phyloP scores from a whole-genome alignment of 331 rosid species.

The Telfairia occidentalis region DNA sequence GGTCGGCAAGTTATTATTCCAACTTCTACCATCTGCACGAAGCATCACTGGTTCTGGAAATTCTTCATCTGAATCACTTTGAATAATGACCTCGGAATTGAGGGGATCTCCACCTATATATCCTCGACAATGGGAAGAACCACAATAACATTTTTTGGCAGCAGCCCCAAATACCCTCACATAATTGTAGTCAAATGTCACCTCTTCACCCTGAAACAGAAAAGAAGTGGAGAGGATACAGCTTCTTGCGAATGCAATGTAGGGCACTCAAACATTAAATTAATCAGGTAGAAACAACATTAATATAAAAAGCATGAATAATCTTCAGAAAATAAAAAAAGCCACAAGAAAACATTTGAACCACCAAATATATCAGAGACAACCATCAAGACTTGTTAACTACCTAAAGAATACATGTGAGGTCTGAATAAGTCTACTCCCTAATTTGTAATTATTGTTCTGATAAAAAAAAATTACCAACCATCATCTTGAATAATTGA shows the following conservation, averaged over 20 bases:
- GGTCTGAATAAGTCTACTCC: background rate
- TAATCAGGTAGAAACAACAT: background rate
- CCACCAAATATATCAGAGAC: background rate
- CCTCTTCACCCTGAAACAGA: slow-evolving; percentile 81
- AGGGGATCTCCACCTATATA: slow-evolving; percentile 89
- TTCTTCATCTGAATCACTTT: slow-evolving; percentile 96
- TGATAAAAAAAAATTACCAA: background rate
- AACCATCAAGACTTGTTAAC: background rate
- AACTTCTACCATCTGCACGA: slow-evolving; percentile 30
- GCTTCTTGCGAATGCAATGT: background rate
- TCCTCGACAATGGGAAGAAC: slow-evolving; percentile 72
- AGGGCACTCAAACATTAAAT: background rate
- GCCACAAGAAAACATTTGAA: background rate
- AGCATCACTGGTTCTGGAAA: slow-evolving; percentile 74
- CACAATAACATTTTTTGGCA: slow-evolving; percentile 90
- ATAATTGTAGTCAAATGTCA: slow-evolving; percentile 97
- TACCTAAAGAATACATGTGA: background rate
- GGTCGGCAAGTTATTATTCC: slow-evolving; percentile 16
- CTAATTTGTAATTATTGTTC: background rate
- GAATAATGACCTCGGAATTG: slow-evolving; percentile 50
- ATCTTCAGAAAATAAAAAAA: background rate
- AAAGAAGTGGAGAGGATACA: slow-evolving; percentile 2
- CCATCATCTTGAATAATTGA: background rate
- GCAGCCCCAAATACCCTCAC: slow-evolving; percentile 99
- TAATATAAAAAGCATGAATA: background rate